Evolutionary conservation across 768 basidiomycete genomes (phyloP).

Genomic region (Phaeotremella fagi): DNA sequence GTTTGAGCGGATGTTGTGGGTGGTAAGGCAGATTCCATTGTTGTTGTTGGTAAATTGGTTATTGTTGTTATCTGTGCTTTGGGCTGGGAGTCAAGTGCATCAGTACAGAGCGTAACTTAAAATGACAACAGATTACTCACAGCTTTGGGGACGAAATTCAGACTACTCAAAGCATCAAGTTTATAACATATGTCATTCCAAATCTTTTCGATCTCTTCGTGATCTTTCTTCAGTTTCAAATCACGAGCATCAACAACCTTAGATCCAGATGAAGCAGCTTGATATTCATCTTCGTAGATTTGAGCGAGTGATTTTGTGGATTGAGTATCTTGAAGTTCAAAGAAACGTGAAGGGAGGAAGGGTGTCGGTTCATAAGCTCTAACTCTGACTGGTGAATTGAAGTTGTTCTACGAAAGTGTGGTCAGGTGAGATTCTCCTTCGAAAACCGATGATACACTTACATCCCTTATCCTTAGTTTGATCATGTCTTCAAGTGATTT

Average conservation of each 20-base stretch:
- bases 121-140: conserved; percentile 59
- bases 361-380: conserved; percentile 74
- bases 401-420: conserved; percentile 53
- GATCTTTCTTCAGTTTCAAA: conserved; percentile 80
- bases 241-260: conserved; percentile 69
- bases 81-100: no score
- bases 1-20: conserved; percentile 67
- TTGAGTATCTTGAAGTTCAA: conserved; percentile 84
- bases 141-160: conserved; percentile 90
- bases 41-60: conserved; percentile 71
- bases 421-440: neutral
- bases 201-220: conserved; percentile 71
- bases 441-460: conserved; percentile 36
- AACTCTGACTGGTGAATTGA: conserved; percentile 87
- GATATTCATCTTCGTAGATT: conserved; percentile 91
- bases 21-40: conserved; percentile 85
- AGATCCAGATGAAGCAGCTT: conserved; percentile 60
- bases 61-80: conserved; percentile 81
- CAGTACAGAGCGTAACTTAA: no score
- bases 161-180: conserved; percentile 88
- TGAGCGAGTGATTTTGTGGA: conserved; percentile 85
- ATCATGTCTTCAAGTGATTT: conserved; percentile 80
- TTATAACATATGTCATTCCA: conserved; percentile 86
- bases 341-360: conserved; percentile 81
- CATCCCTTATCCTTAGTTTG: conserved; percentile 78